phyloP scores from a whole-genome alignment of 345 rosid genomes.

The Psidium friedrichsthalianum region DNA sequence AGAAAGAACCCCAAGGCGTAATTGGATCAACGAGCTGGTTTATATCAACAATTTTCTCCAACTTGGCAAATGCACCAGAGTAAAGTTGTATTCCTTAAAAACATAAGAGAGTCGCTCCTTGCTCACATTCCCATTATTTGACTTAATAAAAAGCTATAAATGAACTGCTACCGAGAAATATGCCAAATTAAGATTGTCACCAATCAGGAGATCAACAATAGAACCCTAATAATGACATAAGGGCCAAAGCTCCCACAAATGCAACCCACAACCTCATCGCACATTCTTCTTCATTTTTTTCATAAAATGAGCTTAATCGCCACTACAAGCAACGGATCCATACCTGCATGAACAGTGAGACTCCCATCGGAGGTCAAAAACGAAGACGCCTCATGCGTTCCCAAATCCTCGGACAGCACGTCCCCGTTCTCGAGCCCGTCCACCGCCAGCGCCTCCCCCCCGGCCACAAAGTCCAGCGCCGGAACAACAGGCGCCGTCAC shows the following conservation, averaged over 20 bases:
- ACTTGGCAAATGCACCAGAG: background rate
- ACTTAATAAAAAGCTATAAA: background rate
- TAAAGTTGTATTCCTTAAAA: background rate
- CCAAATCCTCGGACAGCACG: conserved; percentile 44
- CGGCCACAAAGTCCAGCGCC: conserved; percentile 11
- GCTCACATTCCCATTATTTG: background rate
- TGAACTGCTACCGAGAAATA: background rate
- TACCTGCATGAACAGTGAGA: conserved; percentile 91
- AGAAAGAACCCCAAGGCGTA: background rate
- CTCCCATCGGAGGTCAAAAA: conserved; percentile 88
- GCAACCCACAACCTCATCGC: background rate
- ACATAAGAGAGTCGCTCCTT: background rate
- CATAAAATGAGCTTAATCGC: background rate
- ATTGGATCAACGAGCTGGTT: background rate
- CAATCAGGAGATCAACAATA: background rate
- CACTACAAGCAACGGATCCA: background rate
- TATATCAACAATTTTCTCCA: background rate
- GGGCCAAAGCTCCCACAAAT: background rate
- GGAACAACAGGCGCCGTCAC: conserved; percentile 27
- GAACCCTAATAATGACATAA: background rate
- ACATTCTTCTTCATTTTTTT: background rate
- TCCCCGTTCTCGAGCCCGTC: conserved; percentile 27
- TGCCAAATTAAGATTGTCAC: background rate
- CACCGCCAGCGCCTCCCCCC: conserved; percentile 27
- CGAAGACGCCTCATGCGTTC: conserved; percentile 32